Evolutionary conservation across 768 basidiomycete genomes (phyloP).

Genomic region (Leccinum uliginosum): DNA sequence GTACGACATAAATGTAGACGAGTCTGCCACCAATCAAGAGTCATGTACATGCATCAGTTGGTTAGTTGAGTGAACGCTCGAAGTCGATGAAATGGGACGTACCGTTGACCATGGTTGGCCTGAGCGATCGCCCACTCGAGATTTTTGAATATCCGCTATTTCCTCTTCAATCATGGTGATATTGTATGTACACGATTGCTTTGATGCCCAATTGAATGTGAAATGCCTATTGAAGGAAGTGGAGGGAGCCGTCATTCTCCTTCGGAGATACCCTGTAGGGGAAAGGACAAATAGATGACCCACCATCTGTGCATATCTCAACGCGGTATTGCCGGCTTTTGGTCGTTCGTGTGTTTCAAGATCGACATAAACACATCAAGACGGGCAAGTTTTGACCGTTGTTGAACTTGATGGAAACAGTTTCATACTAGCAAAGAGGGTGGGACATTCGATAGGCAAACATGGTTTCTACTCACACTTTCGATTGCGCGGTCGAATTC

Average conservation of each 20-base stretch:
- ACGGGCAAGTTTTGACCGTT: slow-evolving; percentile 68
- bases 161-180: slow-evolving; percentile 99
- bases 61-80: background rate
- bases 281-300: slow-evolving; percentile 12
- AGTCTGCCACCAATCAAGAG: slow-evolving; percentile 69
- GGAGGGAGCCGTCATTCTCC: slow-evolving; percentile 1
- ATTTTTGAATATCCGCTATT: slow-evolving; percentile 82
- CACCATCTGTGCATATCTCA: slow-evolving; percentile 80
- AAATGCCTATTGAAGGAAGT: slow-evolving; percentile 55
- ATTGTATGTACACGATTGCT: slow-evolving; percentile 86
- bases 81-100: slow-evolving; percentile 13
- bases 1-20: slow-evolving; percentile 69
- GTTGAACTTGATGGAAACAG: slow-evolving; percentile 78
- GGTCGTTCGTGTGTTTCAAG: slow-evolving; percentile 92
- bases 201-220: slow-evolving; percentile 85
- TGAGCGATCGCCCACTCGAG: slow-evolving; percentile 74
- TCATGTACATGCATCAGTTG: background rate
- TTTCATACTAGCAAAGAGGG: slow-evolving; percentile 67
- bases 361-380: slow-evolving; percentile 80
- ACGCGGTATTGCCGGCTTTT: slow-evolving; percentile 72
- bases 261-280: background rate
- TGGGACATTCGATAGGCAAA: background rate
- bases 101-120: slow-evolving; percentile 86
- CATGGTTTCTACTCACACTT: slow-evolving; percentile 53
- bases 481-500: slow-evolving; percentile 97